Evolutionary conservation across 2,329 filamentous ascomycete species (phyloP).

Genomic region (Penicillium glabrum): DNA sequence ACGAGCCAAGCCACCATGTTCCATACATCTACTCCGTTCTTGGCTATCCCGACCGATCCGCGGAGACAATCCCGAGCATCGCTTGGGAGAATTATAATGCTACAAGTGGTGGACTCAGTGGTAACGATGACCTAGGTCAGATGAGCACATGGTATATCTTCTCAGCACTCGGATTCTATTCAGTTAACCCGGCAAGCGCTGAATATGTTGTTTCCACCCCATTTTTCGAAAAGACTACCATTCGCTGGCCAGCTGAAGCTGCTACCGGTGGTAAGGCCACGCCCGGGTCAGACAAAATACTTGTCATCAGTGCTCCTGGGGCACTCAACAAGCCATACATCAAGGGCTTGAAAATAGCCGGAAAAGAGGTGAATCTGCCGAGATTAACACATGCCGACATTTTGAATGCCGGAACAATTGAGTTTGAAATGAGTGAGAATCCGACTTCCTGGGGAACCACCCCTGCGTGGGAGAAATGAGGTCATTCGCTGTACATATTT

Average conservation of each 20-base stretch:
- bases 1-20: conserved; percentile 51
- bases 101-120: conserved; percentile 47
- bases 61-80: conserved; percentile 40
- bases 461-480: neutral
- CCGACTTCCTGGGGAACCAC: conserved; percentile 35
- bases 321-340: conserved; percentile 45
- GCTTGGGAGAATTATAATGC: conserved; percentile 48
- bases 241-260: conserved; percentile 38
- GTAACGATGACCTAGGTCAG: conserved; percentile 52
- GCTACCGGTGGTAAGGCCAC: conserved; percentile 25
- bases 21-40: conserved; percentile 49
- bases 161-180: conserved; percentile 50
- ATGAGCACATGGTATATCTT: conserved; percentile 54
- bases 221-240: conserved; percentile 47
- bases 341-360: conserved; percentile 44
- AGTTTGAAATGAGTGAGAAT: conserved; percentile 47
- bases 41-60: conserved; percentile 41
- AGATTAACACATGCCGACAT: conserved; percentile 33
- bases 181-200: conserved; percentile 46
- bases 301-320: conserved; percentile 45
- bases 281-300: conserved; percentile 17
- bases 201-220: conserved; percentile 49
- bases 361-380: conserved; percentile 15
- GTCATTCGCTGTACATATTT: neutral
- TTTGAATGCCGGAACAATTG: conserved; percentile 40